These are phyloP conservation scores for Asterophora lycoperdoides DNA, from an alignment of 768 basidiomycete species.

Conservation along the genomic window DNA sequence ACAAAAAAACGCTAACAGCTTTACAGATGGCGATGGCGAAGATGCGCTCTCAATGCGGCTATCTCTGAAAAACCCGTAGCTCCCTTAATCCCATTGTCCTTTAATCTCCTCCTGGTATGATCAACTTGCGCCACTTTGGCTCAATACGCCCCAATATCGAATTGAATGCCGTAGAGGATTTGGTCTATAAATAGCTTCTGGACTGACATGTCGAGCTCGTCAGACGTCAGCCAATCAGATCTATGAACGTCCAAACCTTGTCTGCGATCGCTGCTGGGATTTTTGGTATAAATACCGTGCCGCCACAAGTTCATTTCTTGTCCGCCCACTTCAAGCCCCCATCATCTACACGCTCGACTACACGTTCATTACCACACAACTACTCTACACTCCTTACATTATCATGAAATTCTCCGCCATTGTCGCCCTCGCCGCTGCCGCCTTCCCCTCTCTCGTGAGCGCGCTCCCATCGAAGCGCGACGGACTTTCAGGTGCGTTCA, in stretches of 20 bases:
- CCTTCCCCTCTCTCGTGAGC: constrained; percentile 1
- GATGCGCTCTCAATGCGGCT: constrained; percentile 84
- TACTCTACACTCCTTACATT: constrained; percentile 4
- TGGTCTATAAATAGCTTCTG: not conserved
- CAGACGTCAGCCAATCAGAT: constrained; percentile 1
- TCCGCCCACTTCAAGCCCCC: not conserved
- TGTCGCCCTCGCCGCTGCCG: not conserved
- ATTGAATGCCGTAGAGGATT: not conserved
- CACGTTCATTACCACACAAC: not conserved
- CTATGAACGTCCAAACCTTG: not conserved
- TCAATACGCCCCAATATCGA: not conserved
- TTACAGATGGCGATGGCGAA: constrained; percentile 79
- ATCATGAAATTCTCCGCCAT: constrained; percentile 9
- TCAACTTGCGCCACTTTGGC: not conserved
- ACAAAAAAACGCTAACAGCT: not conserved
- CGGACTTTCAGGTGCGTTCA: not conserved
- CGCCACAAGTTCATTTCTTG: not conserved
- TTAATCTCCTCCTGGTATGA: not conserved
- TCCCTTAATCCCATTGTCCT: not conserved
- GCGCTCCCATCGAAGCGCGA: constrained; percentile 6
- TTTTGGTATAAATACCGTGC: constrained; percentile 1
- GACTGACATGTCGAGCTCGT: not conserved
- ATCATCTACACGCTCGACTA: constrained; percentile 1
- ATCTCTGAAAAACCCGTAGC: constrained; percentile 7
- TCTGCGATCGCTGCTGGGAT: not conserved